Conservation (phyloP, 495 filamentous ascomycete species). For the Xylaria acuta region DNA sequence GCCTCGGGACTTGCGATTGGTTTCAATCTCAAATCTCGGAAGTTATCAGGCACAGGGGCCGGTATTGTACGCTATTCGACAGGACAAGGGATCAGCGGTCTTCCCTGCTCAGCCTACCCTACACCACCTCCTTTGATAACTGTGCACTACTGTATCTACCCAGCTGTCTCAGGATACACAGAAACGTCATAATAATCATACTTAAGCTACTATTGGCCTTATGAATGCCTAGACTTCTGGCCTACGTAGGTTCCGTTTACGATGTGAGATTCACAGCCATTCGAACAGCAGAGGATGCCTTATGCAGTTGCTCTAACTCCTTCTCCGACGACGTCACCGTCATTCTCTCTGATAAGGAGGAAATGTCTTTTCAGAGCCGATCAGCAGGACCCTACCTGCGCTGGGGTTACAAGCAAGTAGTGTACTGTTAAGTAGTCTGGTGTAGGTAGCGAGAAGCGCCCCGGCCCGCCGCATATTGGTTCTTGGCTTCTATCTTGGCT, state of each 20-base stretch:
- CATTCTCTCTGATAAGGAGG: background rate
- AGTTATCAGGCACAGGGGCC: slow-evolving; percentile 1
- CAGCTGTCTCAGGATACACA: background rate
- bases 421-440: background rate
- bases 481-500: slow-evolving; percentile 23
- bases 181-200: background rate
- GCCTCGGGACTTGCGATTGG: slow-evolving; percentile 16
- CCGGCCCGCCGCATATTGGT: slow-evolving; percentile 21
- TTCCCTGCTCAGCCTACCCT: slow-evolving; percentile 2
- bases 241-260: too few species aligned
- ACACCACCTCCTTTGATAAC: slow-evolving; percentile 5
- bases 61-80: slow-evolving; percentile 12
- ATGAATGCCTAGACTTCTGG: background rate
- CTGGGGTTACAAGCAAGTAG: background rate
- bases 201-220: background rate
- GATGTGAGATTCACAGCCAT: slow-evolving; percentile 1
- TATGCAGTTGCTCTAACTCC: background rate
- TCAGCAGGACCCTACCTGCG: slow-evolving; percentile 9
- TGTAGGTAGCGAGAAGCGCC: slow-evolving; percentile 3
- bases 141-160: background rate
- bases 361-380: background rate
- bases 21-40: slow-evolving; percentile 17
- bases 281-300: background rate
- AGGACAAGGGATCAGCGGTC: slow-evolving; percentile 1
- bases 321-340: slow-evolving; percentile 3